A percentile compares a stretch with the other conserved stretches of the same genome.
Evolutionary conservation across 805 yeast genomes (phyloP).

Genomic region (Yarrowia sp.): DNA sequence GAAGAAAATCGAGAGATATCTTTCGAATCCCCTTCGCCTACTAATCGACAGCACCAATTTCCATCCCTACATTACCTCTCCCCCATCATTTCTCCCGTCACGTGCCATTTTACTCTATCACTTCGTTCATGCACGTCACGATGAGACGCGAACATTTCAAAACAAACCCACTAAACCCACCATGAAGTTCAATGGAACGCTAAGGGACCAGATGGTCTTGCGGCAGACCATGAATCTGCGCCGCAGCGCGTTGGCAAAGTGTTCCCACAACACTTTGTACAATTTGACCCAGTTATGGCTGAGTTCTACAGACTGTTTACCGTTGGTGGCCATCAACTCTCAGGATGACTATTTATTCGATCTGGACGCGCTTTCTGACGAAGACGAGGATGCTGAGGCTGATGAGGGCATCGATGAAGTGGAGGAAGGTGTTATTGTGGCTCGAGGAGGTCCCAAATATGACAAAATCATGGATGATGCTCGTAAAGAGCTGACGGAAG

Average conservation of each 20-base stretch:
- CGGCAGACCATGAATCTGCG: neutral
- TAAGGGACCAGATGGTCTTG: conserved; percentile 30
- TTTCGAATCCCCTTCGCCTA: no score
- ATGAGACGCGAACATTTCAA: neutral
- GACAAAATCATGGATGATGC: conserved; percentile 23
- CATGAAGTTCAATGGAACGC: conserved; percentile 33
- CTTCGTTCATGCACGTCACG: neutral
- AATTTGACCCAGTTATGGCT: conserved; percentile 26
- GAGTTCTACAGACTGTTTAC: conserved; percentile 9
- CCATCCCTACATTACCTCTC: no score
- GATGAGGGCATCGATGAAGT: conserved; percentile 33
- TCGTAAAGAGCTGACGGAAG: neutral
- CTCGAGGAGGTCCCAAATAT: conserved; percentile 23
- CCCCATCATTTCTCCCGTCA: no score
- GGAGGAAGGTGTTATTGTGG: conserved; percentile 35
- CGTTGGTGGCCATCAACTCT: conserved; percentile 22
- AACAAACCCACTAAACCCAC: neutral
- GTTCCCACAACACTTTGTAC: conserved; percentile 21
- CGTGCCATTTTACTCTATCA: no score
- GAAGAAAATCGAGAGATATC: no score
- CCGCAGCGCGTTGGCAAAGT: neutral
- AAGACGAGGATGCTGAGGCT: neutral
- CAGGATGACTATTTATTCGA: conserved; percentile 34
- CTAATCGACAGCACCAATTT: no score
- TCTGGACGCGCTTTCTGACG: conserved; percentile 12